Evolutionary conservation across 2,329 filamentous ascomycete genomes (phyloP), one percentile per base, ranked within the genome.

Genomic region (Alternaria arborescens): DNA sequence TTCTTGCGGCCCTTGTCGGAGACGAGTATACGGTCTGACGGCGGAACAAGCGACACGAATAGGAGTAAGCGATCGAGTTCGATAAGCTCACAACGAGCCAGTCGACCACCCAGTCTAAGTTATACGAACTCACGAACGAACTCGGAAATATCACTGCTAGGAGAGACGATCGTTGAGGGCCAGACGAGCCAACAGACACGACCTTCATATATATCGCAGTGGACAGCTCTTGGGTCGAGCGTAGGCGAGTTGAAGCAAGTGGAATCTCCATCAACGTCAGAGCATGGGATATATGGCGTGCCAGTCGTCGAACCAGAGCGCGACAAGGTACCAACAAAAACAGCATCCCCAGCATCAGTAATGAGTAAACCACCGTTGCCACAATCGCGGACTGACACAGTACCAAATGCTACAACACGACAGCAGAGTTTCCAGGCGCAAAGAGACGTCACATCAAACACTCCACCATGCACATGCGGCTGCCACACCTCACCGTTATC

Each of bases 1-100:
- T 71, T 76, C 30, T 47, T 76, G 18, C 63, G 73, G 16, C 74
- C 73, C 18, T 43, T 70, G 0, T 72, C 72, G 1, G 68, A 75
- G 26, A 60, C 67, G 1, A 70, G 60, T 43, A 54, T 51, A 10
- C 68, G 66, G 26, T 65, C 63, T 4, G 62, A 65, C 14, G 56
- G 58, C 26, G 34, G 51, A 5, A 38, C 57, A 6, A 41, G 51
- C 3, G 69, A 74, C 1, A 44, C 51, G 1, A 50, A 38, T 12
- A 55, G 55, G 8, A 64, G 64, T 12, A 67, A 62, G 48, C 61
- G 71, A 18, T 70, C 70, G 3, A 68, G 69, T 18, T 63, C 67
- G 4, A 52, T 61, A 4, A 64, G 60, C 11, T 72, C 66, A 26
- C 62, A 60, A 52, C 64, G 61, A 44, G 50, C 55, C 8, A 71